Evolutionary conservation across 108 stramenopile species (phyloP).

Genomic region (Fragilaria radians): DNA sequence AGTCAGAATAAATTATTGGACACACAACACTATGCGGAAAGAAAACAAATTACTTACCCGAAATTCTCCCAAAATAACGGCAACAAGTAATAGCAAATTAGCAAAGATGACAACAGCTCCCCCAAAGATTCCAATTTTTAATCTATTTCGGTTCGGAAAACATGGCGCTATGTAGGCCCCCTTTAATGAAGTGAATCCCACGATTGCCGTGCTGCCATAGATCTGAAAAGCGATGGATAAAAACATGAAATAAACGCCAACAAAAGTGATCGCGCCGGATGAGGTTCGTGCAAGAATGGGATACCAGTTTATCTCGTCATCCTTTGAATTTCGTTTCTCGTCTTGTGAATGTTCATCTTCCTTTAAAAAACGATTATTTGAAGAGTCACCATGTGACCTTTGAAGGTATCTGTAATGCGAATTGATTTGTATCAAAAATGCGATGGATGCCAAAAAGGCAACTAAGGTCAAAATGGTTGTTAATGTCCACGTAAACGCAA

Average conservation of each 20-base stretch:
- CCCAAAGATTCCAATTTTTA: conserved; percentile 68
- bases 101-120: conserved; percentile 76
- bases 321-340: conserved; percentile 24
- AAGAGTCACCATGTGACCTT: conserved; percentile 3
- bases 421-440: conserved; percentile 45
- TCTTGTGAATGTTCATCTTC: conserved; percentile 6
- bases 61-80: conserved; percentile 81
- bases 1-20: not conserved
- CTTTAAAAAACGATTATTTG: conserved; percentile 6
- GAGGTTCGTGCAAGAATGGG: conserved; percentile 36
- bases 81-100: conserved; percentile 67
- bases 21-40: not conserved
- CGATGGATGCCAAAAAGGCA: conserved; percentile 52
- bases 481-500: conserved; percentile 76
- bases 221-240: conserved; percentile 52
- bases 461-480: conserved; percentile 59
- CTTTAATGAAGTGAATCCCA: conserved; percentile 71
- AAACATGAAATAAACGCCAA: conserved; percentile 59
- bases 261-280: conserved; percentile 59
- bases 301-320: conserved; percentile 32
- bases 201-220: conserved; percentile 71
- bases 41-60: conserved; percentile 50
- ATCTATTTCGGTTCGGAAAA: conserved; percentile 35
- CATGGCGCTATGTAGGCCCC: conserved; percentile 82
- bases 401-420: conserved; percentile 49